phyloP scores from a whole-genome alignment of 345 rosid genomes.

The Orychophragmus violaceus region DNA sequence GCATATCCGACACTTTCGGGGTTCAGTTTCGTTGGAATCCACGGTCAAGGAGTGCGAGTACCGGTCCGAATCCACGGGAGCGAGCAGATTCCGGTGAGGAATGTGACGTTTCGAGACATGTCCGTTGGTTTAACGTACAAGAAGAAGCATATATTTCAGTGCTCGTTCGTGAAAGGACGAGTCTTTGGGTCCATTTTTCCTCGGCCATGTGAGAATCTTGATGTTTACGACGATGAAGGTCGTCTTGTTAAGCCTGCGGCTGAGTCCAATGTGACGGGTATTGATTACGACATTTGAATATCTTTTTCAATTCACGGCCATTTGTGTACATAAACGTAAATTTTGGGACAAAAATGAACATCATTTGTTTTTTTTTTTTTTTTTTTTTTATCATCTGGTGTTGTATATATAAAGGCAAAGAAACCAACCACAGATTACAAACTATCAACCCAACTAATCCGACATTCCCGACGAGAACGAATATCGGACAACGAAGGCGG shows the following conservation, averaged over 20 bases:
- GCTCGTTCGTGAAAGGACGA: constrained; percentile 68
- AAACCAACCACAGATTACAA: too few relatives aligned
- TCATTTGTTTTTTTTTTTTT: neutral
- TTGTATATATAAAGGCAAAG: too few relatives aligned
- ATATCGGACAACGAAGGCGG: too few relatives aligned
- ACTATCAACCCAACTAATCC: too few relatives aligned
- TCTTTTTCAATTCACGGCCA: neutral
- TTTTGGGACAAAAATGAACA: constrained; percentile 12
- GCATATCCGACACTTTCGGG: constrained; percentile 52
- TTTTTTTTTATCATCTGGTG: too few relatives aligned
- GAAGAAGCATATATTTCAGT: constrained; percentile 88
- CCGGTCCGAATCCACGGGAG: constrained; percentile 87
- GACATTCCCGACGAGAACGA: too few relatives aligned
- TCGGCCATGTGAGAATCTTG: constrained; percentile 74
- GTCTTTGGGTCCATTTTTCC: constrained; percentile 74
- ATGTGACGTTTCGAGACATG: constrained; percentile 70
- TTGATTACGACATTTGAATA: constrained; percentile 62
- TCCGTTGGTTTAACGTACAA: constrained; percentile 72
- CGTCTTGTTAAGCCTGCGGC: constrained; percentile 53
- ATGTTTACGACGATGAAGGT: constrained; percentile 58
- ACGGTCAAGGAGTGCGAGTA: constrained; percentile 77
- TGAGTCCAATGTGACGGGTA: constrained; percentile 57
- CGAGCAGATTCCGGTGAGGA: constrained; percentile 63
- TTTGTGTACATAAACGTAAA: constrained; percentile 26
- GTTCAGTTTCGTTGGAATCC: constrained; percentile 61